Evolutionary conservation across 2,329 filamentous ascomycete genomes (phyloP), one percentile per base, ranked within the genome.

Genomic region (Sordariomycetes sp.): DNA sequence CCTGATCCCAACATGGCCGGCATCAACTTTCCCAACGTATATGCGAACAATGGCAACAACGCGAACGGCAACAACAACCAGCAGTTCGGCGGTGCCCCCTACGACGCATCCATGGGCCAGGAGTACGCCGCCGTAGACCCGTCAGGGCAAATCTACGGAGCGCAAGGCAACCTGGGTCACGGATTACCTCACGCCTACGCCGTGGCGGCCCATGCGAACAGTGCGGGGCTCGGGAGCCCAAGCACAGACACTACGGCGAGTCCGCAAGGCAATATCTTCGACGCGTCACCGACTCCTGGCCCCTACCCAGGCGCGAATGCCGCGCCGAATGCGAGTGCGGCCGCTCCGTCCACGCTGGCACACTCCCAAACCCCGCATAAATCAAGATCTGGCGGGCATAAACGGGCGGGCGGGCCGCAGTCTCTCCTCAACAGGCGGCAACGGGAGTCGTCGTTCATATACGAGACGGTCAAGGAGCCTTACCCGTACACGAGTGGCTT

Each of bases 401-500:
- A 69, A n/a, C 73, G 72, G 61, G 40, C 40, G 18, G 61, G 72
- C 34, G 71, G 65, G 66, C 78, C 67, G 64, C 78, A 81, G 61
- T 75, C 78, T 12, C 72, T 82, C 28, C 69, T 83, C n/a, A 76
- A 77, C 51, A 86, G 85, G 68, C 76, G 83, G 25, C 75, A 78
- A 57, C 77, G 83, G 46, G 90, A 97, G 67, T 88, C 92, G 5
- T 92, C 90, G 0, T 82, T 83, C 54, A 90, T 97, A 58, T 99
- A 97, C 70, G 86, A 92, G 61, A 88, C 84, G 48, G 90, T 99
- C 66, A 91, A 88, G 61, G 87, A 94, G 66, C 92, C 94, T 4
- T 97, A 97, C 68, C 86, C 89, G 11, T 97, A 97, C 67, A 91
- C 92, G 1, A 83, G 83, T 51, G 90, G 90, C 22, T 97, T 96